A percentile compares a stretch with the other conserved stretches of the same genome.
Evolutionary conservation across 139 green algal genomes (phyloP).

Genomic region (Chlorella sp.): DNA sequence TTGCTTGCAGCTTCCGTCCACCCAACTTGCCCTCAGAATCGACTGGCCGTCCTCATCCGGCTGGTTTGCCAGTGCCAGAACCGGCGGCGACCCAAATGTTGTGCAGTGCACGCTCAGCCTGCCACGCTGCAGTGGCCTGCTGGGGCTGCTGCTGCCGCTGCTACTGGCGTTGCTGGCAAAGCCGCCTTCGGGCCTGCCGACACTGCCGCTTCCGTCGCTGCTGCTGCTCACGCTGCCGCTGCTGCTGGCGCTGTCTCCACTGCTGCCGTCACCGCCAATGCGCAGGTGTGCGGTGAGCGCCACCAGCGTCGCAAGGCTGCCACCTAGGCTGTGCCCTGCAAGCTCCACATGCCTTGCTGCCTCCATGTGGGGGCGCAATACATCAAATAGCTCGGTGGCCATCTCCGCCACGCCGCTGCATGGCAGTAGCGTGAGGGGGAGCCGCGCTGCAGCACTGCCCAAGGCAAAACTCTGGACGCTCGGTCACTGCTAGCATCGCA

Average conservation of each 20-base stretch:
- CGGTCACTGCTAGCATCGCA: background rate
- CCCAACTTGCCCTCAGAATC: conserved; percentile 29
- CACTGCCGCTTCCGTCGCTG: background rate
- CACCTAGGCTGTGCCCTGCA: conserved; percentile 68
- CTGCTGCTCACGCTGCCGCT: conserved; percentile 23
- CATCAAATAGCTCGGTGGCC: background rate
- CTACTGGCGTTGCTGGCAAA: background rate
- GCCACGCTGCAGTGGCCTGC: background rate
- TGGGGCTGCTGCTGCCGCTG: background rate
- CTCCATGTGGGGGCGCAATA: conserved; percentile 25
- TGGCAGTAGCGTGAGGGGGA: background rate
- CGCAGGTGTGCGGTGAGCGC: conserved; percentile 30
- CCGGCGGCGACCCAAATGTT: conserved; percentile 71
- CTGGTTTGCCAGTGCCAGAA: conserved; percentile 51
- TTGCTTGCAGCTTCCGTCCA: background rate
- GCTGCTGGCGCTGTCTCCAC: conserved; percentile 13
- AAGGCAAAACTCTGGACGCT: background rate
- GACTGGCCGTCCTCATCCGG: conserved; percentile 8
- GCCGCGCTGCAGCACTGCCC: background rate
- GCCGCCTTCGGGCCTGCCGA: background rate
- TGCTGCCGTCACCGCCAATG: background rate
- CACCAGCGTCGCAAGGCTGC: conserved; percentile 60
- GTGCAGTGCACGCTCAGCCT: conserved; percentile 6
- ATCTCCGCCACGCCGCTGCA: conserved; percentile 48
- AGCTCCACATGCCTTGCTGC: conserved; percentile 33